Evolutionary conservation across 2,329 filamentous ascomycete species (phyloP), one percentile per base, ranked within the genome.

Genomic region (Fusarium pseudocircinatum): DNA sequence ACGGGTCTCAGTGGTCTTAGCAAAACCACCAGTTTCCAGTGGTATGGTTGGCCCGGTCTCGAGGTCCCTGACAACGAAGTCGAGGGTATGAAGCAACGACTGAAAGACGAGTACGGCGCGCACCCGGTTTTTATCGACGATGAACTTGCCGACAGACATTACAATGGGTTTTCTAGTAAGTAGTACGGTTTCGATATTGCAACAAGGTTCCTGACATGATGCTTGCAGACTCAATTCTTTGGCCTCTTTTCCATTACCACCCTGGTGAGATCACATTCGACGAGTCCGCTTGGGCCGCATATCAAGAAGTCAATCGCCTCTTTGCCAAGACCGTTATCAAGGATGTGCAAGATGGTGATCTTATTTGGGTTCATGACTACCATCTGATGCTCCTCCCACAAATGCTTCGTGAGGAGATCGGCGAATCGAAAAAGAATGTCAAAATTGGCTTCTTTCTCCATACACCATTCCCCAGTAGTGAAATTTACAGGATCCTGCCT

Each of bases 391-490:
- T 99, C 26, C 89, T 99, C 39, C 96, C 96, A 37, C 91, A 96
- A 79, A 97, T 98, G 95, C 88, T 99, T 67, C 94, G 96, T 70
- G 93, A 97, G 79, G 94, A 97, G 82, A 92, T 98, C 66, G 93
- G 93, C 65, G 83, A 90, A 72, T 89, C 87, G 69, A 94, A 93
- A 85, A 94, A 95, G 85, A 97, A 98, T 76, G 91, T 98, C 83
- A 97, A 97, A 86, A 96, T 99, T 78, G 96, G 96, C 75, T 98
- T 98, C 88, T 99, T 98, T 87, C 86, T 98, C 40, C 96, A 99
- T 82, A 98, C 96, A 0, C 96, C 96, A 2, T 99, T 98, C 84
- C 96, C 96, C 18, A 97, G 94, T 81, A 97, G 94, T 77, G 96
- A 98, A 83, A 97, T 98, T 79, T 98, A 98, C 84, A 91, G 96